These are phyloP conservation scores for Curvularia spicifera DNA, from an alignment of 2,329 filamentous ascomycete species.

Conservation along the genomic window DNA sequence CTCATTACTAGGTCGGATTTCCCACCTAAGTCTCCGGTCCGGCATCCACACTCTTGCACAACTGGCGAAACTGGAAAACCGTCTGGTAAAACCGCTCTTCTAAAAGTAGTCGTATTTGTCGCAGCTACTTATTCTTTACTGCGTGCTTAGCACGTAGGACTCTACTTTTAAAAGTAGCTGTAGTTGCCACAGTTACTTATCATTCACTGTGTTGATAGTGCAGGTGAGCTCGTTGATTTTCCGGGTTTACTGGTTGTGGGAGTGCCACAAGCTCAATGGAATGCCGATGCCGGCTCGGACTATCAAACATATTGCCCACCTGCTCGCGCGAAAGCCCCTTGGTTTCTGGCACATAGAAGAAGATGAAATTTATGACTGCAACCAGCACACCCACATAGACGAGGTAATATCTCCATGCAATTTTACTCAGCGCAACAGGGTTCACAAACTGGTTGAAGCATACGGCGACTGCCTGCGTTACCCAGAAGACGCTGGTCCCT, in stretches of 20 bases:
- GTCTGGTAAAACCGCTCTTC: too few relatives aligned
- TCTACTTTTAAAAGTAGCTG: too few relatives aligned
- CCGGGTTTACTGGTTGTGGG: too few relatives aligned
- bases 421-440: not conserved
- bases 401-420: not conserved
- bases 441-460: not conserved
- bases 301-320: not conserved
- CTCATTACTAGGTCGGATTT: not conserved
- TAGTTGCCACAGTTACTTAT: too few relatives aligned
- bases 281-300: not conserved
- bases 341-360: not conserved
- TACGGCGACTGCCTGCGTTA: constrained; percentile 18
- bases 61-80: too few relatives aligned
- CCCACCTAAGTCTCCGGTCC: not conserved
- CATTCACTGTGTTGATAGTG: too few relatives aligned
- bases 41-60: not conserved
- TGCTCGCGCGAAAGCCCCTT: not conserved
- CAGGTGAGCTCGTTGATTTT: too few relatives aligned
- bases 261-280: not conserved
- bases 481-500: constrained; percentile 27
- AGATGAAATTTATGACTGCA: not conserved
- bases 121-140: too few relatives aligned
- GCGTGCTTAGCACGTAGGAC: too few relatives aligned
- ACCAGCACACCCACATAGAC: not conserved
- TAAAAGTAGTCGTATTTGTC: too few relatives aligned